Evolutionary conservation across 2,329 filamentous ascomycete species (phyloP).

Genomic region (Sarocladium brachiariae): DNA sequence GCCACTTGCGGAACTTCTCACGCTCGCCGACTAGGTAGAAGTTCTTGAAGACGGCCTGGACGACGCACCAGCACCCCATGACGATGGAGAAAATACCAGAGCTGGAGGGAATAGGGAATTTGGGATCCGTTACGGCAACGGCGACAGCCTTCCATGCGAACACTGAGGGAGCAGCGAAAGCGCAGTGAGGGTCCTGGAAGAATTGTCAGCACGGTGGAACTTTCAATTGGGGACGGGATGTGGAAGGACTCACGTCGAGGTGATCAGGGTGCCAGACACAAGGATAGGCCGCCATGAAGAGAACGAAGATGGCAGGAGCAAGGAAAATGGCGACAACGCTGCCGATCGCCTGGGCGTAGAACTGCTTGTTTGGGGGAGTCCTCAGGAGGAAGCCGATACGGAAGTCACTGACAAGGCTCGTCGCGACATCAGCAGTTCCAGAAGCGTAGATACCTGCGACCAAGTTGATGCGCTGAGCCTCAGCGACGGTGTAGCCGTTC

Average conservation of each 20-base stretch:
- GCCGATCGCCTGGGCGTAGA: slow-evolving; percentile 57
- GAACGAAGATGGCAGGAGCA: slow-evolving; percentile 59
- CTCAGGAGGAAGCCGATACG: slow-evolving; percentile 60
- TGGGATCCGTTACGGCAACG: slow-evolving; percentile 46
- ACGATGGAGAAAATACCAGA: slow-evolving; percentile 51
- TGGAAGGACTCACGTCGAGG: slow-evolving; percentile 20
- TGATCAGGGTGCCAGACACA: slow-evolving; percentile 49
- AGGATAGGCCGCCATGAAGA: slow-evolving; percentile 62
- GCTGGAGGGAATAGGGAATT: slow-evolving; percentile 47
- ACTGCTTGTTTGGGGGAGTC: slow-evolving; percentile 59
- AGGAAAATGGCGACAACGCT: slow-evolving; percentile 59
- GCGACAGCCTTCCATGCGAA: slow-evolving; percentile 61
- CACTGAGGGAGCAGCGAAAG: slow-evolving; percentile 57
- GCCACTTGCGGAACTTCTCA: slow-evolving; percentile 48
- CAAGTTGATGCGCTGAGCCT: slow-evolving; percentile 59
- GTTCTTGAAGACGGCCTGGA: slow-evolving; percentile 47
- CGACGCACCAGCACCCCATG: slow-evolving; percentile 42
- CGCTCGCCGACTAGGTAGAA: slow-evolving; percentile 44
- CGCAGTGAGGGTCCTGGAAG: slow-evolving; percentile 32
- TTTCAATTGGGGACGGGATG: not conserved
- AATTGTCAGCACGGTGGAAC: not conserved
- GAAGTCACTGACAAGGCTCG: slow-evolving; percentile 55
- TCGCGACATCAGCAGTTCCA: slow-evolving; percentile 47
- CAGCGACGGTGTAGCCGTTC: slow-evolving; percentile 37
- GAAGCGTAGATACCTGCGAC: slow-evolving; percentile 53